Base-by-base conservation (phyloP, 176 grass and related monocot genomes). In the Triticum dicoccoides region DNA sequence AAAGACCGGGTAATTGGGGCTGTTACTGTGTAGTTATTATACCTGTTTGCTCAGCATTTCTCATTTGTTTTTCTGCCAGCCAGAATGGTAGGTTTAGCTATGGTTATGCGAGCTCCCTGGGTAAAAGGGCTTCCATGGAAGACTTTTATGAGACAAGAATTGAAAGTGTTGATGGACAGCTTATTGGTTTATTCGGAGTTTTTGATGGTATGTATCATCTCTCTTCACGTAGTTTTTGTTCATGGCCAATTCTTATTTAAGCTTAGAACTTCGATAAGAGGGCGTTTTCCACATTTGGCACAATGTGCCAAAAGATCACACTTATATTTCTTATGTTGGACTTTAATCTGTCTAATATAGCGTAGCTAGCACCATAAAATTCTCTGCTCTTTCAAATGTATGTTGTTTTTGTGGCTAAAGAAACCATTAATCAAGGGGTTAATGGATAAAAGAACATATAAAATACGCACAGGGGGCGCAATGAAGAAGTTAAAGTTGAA, bases 101-200 rank as follows among this genome's bases (percentile, higher is more conserved):
- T 86, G 90, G 90, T 27, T 92, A 92, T 83, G 87, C 87, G 21
- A 89, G 90, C 73, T 92, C 74, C 12, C 90, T 84, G 69, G 90
- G 90, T 66, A 92, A 92, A 89, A 89, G 87, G 69, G 79, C 90
- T 27, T 92, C 90, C 11, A 92, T 92, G 90, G 90, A 92, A 80
- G 90, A 92, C 68, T 92, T 92, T 14, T 92, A 92, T 13, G 90
- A 92, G 80, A 86, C 90, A 68, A 92, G 85, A 89, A 92, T 92
- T 87, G 90, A 92, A 20, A 74, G 73, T 76, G 83, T 92, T 33
- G 90, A 92, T 44, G 90, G 90, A 4, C 83, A 92, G 68, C 82
- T 86, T 80, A 24, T 92, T 89, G 90, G 90, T 20, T 77, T 92
- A 29, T 92, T 92, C 11, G 90, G 87, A 69, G 90, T 92, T 69